Evolutionary conservation across 2,329 filamentous ascomycete species (phyloP).

Genomic region (Colletotrichum sp.): DNA sequence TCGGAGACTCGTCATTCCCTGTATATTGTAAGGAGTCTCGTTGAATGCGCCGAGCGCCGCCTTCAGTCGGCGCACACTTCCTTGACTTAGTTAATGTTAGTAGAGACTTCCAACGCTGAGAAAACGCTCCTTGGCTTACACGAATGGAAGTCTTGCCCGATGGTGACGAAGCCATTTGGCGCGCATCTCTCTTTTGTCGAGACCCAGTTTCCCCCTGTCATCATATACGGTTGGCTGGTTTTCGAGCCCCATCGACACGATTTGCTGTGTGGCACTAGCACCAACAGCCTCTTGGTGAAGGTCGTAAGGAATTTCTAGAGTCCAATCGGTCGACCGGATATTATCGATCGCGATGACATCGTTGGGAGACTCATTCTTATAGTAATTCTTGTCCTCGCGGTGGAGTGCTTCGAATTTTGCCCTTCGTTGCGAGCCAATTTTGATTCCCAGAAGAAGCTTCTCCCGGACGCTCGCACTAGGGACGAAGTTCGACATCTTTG

Average conservation of each 20-base stretch:
- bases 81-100: not conserved
- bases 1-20: not conserved
- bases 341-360: not conserved
- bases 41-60: not conserved
- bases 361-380: not conserved
- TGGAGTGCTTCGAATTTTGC: not conserved
- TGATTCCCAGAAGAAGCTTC: not conserved
- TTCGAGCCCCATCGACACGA: not conserved
- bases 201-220: not conserved
- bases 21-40: not conserved
- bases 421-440: not conserved
- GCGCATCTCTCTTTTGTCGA: not conserved
- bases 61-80: not conserved
- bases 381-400: not conserved
- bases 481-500: not conserved
- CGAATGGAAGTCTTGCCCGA: not conserved
- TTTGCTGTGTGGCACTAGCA: not conserved
- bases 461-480: not conserved
- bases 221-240: not conserved
- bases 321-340: not conserved
- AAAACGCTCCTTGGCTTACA: not conserved
- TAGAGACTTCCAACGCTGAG: not conserved
- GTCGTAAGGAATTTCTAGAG: not conserved
- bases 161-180: not conserved
- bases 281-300: not conserved